A percentile compares a stretch with the other conserved stretches of the same genome.
phyloP scores from a whole-genome alignment of 345 rosid genomes.

The Lepidium africanum region DNA sequence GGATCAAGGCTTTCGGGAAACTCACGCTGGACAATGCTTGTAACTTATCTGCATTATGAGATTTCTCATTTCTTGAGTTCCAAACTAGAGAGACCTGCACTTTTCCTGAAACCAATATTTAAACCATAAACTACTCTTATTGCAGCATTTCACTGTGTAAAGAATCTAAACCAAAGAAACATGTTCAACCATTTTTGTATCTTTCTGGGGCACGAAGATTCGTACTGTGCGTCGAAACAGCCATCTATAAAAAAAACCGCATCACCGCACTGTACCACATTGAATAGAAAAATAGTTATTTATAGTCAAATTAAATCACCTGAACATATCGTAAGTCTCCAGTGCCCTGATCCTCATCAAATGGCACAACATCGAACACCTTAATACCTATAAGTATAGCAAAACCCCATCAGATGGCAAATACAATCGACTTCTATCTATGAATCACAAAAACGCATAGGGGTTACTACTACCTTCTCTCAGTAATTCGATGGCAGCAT shows the following conservation, averaged over 20 bases:
- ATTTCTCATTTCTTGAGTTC: slow-evolving; percentile 86
- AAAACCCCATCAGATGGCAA: neutral
- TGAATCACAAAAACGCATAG: neutral
- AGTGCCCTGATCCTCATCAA: slow-evolving; percentile 71
- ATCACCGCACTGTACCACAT: slow-evolving; percentile 15
- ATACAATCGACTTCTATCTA: neutral
- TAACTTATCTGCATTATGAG: slow-evolving; percentile 56
- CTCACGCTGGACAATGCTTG: slow-evolving; percentile 74
- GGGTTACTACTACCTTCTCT: slow-evolving; percentile 51
- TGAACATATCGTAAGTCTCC: slow-evolving; percentile 89
- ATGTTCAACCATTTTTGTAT: slow-evolving; percentile 61
- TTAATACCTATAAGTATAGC: slow-evolving; percentile 44
- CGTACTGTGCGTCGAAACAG: slow-evolving; percentile 78
- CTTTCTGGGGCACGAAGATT: slow-evolving; percentile 70
- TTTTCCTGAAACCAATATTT: slow-evolving; percentile 43
- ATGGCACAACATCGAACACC: slow-evolving; percentile 60
- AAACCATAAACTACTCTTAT: neutral
- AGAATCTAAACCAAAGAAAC: neutral
- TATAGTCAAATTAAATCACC: slow-evolving; percentile 36
- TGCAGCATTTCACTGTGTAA: neutral
- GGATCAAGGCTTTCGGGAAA: neutral
- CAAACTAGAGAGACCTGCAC: slow-evolving; percentile 87
- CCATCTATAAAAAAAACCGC: slow-evolving; percentile 56
- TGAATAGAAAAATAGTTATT: neutral
- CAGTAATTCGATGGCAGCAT: slow-evolving; percentile 70